Conservation (phyloP, 1,284 basidiomycete genomes). For the Cutaneotrichosporon cyanovorans region DNA sequence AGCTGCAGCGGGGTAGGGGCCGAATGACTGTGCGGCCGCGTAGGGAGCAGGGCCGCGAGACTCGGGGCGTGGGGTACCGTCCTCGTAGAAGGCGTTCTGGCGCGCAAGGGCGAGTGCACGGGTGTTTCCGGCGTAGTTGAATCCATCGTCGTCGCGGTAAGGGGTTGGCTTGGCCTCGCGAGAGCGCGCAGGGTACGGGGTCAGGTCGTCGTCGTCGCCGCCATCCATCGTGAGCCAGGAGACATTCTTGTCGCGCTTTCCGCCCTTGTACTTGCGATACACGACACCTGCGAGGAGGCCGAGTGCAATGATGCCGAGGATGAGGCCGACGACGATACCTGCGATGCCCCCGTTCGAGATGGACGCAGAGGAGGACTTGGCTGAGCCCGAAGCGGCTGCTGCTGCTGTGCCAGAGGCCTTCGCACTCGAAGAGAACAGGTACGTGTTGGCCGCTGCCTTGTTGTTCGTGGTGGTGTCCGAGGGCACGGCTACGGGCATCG, state of each 20-base stretch:
- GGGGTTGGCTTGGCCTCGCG: conserved; percentile 1
- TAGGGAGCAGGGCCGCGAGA: conserved; percentile 32
- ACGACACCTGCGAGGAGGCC: conserved; percentile 25
- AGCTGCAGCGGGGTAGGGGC: conserved; percentile 17
- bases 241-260: conserved; percentile 9
- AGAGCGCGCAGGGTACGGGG: conserved; percentile 24
- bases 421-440: too few relatives aligned
- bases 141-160: conserved; percentile 11
- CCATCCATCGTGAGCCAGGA: conserved; percentile 35
- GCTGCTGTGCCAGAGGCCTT: too few relatives aligned
- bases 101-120: conserved; percentile 29
- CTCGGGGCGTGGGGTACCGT: conserved; percentile 23
- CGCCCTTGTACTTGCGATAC: conserved; percentile 15
- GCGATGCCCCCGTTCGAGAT: conserved; percentile 13
- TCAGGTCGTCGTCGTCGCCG: conserved; percentile 30
- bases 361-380: background rate
- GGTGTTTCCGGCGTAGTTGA: conserved; percentile 7
- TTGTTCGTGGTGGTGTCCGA: too few relatives aligned
- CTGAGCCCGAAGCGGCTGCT: conserved; percentile 3
- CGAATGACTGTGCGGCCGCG: conserved; percentile 18
- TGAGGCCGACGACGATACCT: conserved; percentile 15
- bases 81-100: conserved; percentile 24
- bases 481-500: too few relatives aligned
- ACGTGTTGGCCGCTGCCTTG: too few relatives aligned
- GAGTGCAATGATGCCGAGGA: conserved; percentile 7